Percentiles rank a stretch among this genome's conserved stretches.
phyloP scores from a whole-genome alignment of 768 basidiomycete genomes.

The Coprinopsis strossmayeri region DNA sequence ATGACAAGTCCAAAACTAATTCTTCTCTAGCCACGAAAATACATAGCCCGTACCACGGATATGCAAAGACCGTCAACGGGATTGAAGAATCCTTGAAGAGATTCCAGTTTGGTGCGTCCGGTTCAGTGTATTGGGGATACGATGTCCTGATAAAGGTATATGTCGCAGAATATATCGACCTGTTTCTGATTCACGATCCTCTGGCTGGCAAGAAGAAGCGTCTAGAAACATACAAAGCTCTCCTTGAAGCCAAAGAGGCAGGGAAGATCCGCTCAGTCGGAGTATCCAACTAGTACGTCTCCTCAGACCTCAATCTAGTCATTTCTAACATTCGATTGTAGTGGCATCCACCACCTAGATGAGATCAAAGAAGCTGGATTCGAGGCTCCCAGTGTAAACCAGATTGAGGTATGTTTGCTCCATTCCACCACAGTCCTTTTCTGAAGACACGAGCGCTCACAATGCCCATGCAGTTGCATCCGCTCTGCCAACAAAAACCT shows the following conservation, averaged over 20 bases:
- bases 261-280: slow-evolving; percentile 73
- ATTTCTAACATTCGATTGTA: slow-evolving; percentile 19
- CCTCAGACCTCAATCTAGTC: not conserved
- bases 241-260: slow-evolving; percentile 49
- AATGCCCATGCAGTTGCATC: slow-evolving; percentile 54
- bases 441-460: not conserved
- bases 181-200: slow-evolving; percentile 69
- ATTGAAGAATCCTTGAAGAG: slow-evolving; percentile 11
- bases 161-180: slow-evolving; percentile 26
- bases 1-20: not conserved
- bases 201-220: slow-evolving; percentile 57
- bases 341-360: slow-evolving; percentile 65
- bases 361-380: slow-evolving; percentile 62
- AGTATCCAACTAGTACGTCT: slow-evolving; percentile 74
- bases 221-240: slow-evolving; percentile 64
- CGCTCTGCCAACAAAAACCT: slow-evolving; percentile 72
- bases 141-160: not conserved
- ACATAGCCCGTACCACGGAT: slow-evolving; percentile 8
- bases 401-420: slow-evolving; percentile 56
- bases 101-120: slow-evolving; percentile 10
- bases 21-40: slow-evolving; percentile 12
- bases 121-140: not conserved
- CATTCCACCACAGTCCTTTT: not conserved
- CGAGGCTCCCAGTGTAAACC: slow-evolving; percentile 69
- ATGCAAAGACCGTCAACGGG: slow-evolving; percentile 9